Conservation (phyloP, 2,329 filamentous ascomycete genomes). For the Dactylonectria macrodidyma region DNA sequence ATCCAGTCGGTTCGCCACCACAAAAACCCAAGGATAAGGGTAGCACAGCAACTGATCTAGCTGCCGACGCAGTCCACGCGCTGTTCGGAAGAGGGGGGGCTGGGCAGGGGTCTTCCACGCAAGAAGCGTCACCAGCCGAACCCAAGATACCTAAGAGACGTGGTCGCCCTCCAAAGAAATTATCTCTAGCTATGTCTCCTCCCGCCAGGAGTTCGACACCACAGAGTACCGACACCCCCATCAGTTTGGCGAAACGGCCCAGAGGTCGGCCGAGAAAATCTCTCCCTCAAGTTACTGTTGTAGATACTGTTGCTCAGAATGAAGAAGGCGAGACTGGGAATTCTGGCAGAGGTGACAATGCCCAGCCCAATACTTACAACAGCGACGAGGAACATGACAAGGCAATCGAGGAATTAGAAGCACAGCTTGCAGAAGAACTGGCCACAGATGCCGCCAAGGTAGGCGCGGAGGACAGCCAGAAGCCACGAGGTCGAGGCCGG, state of each 20-base stretch:
- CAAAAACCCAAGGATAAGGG: constrained; percentile 10
- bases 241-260: constrained; percentile 33
- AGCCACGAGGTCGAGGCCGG: constrained; percentile 44
- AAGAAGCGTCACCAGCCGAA: constrained; percentile 19
- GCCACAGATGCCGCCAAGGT: constrained; percentile 18
- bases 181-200: constrained; percentile 22
- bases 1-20: constrained; percentile 22
- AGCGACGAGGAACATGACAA: constrained; percentile 37
- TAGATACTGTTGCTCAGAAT: constrained; percentile 15
- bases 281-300: constrained; percentile 32
- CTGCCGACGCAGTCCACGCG: constrained; percentile 53
- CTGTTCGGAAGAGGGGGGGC: constrained; percentile 42
- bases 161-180: constrained; percentile 53
- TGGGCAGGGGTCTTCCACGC: constrained; percentile 11
- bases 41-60: constrained; percentile 57
- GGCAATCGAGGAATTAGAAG: constrained; percentile 37
- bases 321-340: constrained; percentile 12
- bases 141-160: constrained; percentile 42
- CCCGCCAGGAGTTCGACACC: constrained; percentile 11
- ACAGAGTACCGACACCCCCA: constrained; percentile 15
- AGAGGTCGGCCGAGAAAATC: constrained; percentile 51
- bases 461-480: constrained; percentile 10
- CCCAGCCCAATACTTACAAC: constrained; percentile 11
- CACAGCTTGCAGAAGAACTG: constrained; percentile 36
- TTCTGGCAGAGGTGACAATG: constrained; percentile 1